Evolutionary conservation across 768 basidiomycete genomes (phyloP), one percentile per base, ranked within the genome.

Genomic region (Lactifluus rugatus): DNA sequence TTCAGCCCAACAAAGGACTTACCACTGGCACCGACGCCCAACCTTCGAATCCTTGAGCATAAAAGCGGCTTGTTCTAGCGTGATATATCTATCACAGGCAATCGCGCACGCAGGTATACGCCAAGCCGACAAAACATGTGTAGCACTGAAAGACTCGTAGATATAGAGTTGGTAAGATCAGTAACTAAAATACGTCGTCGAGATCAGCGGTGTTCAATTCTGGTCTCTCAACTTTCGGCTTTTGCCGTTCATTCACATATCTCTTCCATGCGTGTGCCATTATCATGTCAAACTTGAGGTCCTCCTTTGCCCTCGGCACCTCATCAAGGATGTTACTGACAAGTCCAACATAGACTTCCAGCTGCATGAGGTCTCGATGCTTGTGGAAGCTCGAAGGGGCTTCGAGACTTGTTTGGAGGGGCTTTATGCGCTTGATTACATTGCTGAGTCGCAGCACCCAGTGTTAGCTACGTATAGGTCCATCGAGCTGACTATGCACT

Each of bases 211-310:
- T 50, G 32, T 59, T 59, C 42, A 59, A 34, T 48, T 31, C 48
- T 14, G 58, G 58, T 23, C 54, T 59, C 41, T 48, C 52, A 31
- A 49, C 52, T 44, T 54, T 59, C 19, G 41, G 48, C 19, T 59
- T 59, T 21, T 34, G 32, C 19, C 8, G 8, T n/a, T 59, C 48
- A 6, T 47, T 31, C 17, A 52, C 42, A 19, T 59, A 11, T 45
- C n/a, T 45, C 48, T 9, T 54, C 58, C 58, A 59, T 10, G 48
- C 26, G 21, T 32, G n/a, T 9, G 48, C 58, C 52, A 54, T 54
- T 23, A 2, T 16, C 41, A 54, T 37, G 48, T 59, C 58, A 44
- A 45, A 36, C 2, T 16, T 32, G 2, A 59, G 42, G 39, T 54
- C 48, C 19, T 59, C 58, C 48, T 50, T 54, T 37, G 48, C 58